Percentiles rank a stretch among this genome's conserved stretches.
Evolutionary conservation across 345 rosid species (phyloP).

Genomic region (Camelina laxa): DNA sequence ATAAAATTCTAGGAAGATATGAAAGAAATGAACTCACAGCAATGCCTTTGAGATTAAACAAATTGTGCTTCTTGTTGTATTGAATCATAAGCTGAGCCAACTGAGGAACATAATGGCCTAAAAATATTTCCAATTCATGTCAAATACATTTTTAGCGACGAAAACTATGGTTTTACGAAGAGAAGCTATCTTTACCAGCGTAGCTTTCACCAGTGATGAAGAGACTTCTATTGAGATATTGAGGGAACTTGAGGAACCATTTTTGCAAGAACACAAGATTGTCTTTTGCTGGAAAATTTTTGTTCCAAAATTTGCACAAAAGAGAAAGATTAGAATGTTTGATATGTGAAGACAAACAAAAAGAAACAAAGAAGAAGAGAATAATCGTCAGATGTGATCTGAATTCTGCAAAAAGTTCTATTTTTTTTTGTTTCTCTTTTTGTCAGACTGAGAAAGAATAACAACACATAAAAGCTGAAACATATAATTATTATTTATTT

Average conservation of each 20-base stretch:
- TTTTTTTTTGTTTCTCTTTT: slow-evolving; percentile 23
- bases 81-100: slow-evolving; percentile 77
- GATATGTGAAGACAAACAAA: slow-evolving; percentile 37
- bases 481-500: slow-evolving; percentile 5
- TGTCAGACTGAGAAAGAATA: slow-evolving; percentile 38
- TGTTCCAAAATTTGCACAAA: slow-evolving; percentile 33
- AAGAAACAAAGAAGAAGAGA: slow-evolving; percentile 38
- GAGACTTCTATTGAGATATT: slow-evolving; percentile 85
- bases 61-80: slow-evolving; percentile 62
- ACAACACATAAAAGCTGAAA: slow-evolving; percentile 35
- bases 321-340: slow-evolving; percentile 37
- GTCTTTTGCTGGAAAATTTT: slow-evolving; percentile 65
- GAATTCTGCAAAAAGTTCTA: slow-evolving; percentile 30
- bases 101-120: slow-evolving; percentile 88
- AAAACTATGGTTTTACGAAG: neutral
- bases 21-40: slow-evolving; percentile 58
- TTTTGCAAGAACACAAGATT: slow-evolving; percentile 84
- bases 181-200: slow-evolving; percentile 61
- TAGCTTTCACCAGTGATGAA: slow-evolving; percentile 97
- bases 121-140: neutral
- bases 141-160: neutral
- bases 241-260: slow-evolving; percentile 89
- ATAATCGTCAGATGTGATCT: slow-evolving; percentile 41
- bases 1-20: neutral
- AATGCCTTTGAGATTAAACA: slow-evolving; percentile 80